Evolutionary conservation across 2,329 filamentous ascomycete species (phyloP), one percentile per base, ranked within the genome.

Genomic region (Sporothrix globosa): DNA sequence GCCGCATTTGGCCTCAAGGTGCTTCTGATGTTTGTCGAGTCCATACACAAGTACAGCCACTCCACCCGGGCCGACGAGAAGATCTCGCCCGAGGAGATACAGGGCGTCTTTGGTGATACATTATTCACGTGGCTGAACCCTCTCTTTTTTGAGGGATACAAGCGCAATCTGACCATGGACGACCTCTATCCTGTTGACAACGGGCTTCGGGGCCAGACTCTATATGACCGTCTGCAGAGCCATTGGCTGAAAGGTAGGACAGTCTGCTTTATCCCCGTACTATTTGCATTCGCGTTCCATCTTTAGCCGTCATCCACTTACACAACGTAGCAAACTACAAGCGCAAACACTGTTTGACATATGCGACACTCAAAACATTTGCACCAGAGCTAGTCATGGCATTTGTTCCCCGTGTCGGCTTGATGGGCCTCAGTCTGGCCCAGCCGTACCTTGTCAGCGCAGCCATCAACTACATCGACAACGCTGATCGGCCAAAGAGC

Each of bases 71-170:
- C 79, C 19, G 72, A 84, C 2, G 81, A 81, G 0, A 86, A 88
- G 72, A 82, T 82, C 5, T 86, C 82, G 1, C 69, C 69, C 1
- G 73, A 74, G 41, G 69, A 63, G 21, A 60, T 84, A 81, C 69
- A 81, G 65, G 72, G 85, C 5, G 78, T 85, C 19, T 84, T 83
- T 73, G 86, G 80, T 72, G 78, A 79, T 60, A 78, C 77, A 0
- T 77, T 85, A 19, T 87, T 87, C 74, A 83, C 80, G 77, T 88
- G 86, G 85, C 76, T 87, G 69, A 85, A 83, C 70, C 79, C 81
- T 1, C 75, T 88, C 9, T 83, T 89, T 56, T 79, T 80, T 24
- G 77, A 79, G 4, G 86, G 87, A 0, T 87, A 83, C 77, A 80
- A 76, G 3, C 83, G 80, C 4, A 73, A 80, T 2, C 73, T 87